Percentiles rank a stretch among this genome's conserved stretches.
phyloP scores from a whole-genome alignment of 306 rosid genomes.

The Castanospermum australe region DNA sequence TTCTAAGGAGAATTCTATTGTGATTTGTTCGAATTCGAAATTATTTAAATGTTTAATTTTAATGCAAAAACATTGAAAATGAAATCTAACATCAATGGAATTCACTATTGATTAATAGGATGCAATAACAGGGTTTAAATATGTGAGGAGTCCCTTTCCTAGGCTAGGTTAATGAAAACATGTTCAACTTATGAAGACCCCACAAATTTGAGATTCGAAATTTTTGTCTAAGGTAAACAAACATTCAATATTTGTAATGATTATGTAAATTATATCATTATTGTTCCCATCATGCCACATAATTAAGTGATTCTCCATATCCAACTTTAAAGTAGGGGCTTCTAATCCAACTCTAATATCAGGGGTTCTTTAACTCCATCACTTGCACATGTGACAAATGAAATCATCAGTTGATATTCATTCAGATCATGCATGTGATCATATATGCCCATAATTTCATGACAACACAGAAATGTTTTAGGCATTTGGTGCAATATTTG shows the following conservation, averaged over 20 bases:
- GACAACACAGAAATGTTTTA: neutral
- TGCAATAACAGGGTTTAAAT: too few species aligned
- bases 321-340: neutral
- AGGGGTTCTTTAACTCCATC: neutral
- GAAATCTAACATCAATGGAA: too few species aligned
- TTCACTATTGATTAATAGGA: too few species aligned
- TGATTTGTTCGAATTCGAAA: too few species aligned
- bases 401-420: neutral
- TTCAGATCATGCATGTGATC: constrained; percentile 5
- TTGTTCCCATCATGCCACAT: neutral
- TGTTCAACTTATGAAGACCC: neutral
- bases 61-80: too few species aligned
- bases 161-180: too few species aligned
- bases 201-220: neutral
- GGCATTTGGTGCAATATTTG: neutral
- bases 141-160: too few species aligned
- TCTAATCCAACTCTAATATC: neutral
- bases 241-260: too few species aligned
- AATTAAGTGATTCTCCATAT: neutral
- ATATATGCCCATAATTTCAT: neutral
- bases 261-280: neutral
- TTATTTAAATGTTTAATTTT: too few species aligned
- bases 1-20: too few species aligned
- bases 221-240: too few species aligned
- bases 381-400: neutral